Evolutionary conservation across 129 eudicot genomes (phyloP), one percentile per base, ranked within the genome.

Genomic region (Arctium minus): DNA sequence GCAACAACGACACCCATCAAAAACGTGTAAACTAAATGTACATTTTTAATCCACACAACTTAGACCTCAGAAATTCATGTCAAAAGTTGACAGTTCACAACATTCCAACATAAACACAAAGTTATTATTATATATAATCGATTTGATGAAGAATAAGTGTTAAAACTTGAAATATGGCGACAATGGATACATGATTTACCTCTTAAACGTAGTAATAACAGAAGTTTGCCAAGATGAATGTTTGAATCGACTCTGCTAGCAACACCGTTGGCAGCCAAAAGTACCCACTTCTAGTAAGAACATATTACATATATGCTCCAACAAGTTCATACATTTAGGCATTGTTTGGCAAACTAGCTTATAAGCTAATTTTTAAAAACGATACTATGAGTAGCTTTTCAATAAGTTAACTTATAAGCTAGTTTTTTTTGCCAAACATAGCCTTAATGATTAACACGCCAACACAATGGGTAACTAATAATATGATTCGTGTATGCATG

Each of bases 161-260:
- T 44, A 22, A 8, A 38, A 37, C 3, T 9, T 56, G 39, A 12
- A 48, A 31, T 33, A 5, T 11, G 8, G 9, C 1, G 13, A 0
- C 64, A 12, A 12, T 50, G 18, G 64, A 13, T 50, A 50, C 18
- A 50, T 0, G n/a, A 13, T 2, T 74, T 82, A 69, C 90, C 97
- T 97, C 89, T 82, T 90, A 91, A 77, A 90, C 85, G 60, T 91
- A 96, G 71, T 96, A 96, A 84, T 91, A 93, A 76, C 97, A 93
- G 70, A 96, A 96, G 83, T 96, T 94, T 0, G 95, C 97, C 88
- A 96, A 84, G 85, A 96, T 93, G 87, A 91, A 89, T 27, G 98
- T 91, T 79, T 96, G 99, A 72, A 96, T 89, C 75, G 79, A 53
- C 81, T 95, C 97, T 8, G 93, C 76, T 1, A 95, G 75, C 81